A percentile compares a stretch with the other conserved stretches of the same genome.
phyloP scores from a whole-genome alignment of 2,329 filamentous ascomycete species.

The Xylaria sp. region DNA sequence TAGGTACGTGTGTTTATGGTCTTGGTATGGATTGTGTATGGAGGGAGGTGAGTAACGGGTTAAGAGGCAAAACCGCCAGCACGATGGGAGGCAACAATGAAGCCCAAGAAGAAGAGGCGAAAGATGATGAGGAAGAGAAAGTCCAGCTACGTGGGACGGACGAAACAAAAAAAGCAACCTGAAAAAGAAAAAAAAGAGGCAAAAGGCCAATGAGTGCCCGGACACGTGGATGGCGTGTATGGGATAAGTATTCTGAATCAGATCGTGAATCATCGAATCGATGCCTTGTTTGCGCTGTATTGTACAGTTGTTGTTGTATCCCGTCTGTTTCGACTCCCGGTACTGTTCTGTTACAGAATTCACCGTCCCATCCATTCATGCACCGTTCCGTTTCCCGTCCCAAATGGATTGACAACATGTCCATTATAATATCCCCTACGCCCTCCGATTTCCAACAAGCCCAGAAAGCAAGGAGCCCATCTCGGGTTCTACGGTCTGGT shows the following conservation, averaged over 20 bases:
- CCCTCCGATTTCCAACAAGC: not conserved
- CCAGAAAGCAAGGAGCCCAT: not conserved
- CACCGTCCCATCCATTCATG: no score
- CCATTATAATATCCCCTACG: not conserved
- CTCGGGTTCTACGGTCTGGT: conserved; percentile 36
- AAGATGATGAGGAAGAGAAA: not conserved
- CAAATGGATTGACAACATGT: no score
- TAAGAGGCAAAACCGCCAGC: no score
- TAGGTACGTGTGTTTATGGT: no score
- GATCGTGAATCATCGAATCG: no score
- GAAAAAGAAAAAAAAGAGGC: not conserved
- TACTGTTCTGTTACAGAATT: no score
- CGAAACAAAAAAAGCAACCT: not conserved
- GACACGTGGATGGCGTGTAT: not conserved
- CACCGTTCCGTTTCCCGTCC: no score
- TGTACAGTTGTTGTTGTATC: not conserved
- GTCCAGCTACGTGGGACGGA: not conserved
- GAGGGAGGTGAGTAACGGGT: no score
- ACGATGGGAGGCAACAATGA: no score
- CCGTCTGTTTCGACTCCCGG: not conserved
- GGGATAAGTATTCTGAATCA: not conserved
- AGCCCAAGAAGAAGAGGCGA: no score
- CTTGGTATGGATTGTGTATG: no score
- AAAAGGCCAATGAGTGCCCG: not conserved
- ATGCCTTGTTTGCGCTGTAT: not conserved